phyloP scores from a whole-genome alignment of 2,329 filamentous ascomycete genomes.

The Penicillium glabrum region DNA sequence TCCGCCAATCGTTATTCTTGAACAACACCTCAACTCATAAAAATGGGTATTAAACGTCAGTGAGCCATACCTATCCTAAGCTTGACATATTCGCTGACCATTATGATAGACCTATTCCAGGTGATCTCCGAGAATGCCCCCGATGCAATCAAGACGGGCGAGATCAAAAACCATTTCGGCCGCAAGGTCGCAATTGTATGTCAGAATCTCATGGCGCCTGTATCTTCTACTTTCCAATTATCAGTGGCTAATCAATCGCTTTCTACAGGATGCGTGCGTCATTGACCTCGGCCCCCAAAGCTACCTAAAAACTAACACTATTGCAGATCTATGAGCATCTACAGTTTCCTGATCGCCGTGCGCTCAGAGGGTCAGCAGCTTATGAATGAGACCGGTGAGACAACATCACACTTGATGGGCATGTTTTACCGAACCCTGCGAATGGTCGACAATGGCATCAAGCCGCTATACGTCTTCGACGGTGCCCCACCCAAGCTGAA shows the following conservation, averaged over 20 bases:
- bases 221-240: not conserved
- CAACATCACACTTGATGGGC: conserved; percentile 97
- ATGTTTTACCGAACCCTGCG: conserved; percentile 99
- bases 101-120: conserved; percentile 63
- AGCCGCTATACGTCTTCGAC: conserved; percentile 97
- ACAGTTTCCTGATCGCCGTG: conserved; percentile 97
- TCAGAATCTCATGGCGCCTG: conserved; percentile 13
- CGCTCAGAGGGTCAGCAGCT: conserved; percentile 95
- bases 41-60: conserved; percentile 55
- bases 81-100: conserved; percentile 47
- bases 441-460: conserved; percentile 98
- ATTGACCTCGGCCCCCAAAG: not conserved
- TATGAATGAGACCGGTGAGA: conserved; percentile 91
- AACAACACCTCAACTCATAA: conserved; percentile 8
- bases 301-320: conserved; percentile 18
- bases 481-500: conserved; percentile 96
- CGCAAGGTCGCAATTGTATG: conserved; percentile 95
- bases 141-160: conserved; percentile 91
- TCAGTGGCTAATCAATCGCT: conserved; percentile 14
- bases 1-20: not conserved
- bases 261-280: conserved; percentile 57
- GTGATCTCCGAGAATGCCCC: conserved; percentile 91
- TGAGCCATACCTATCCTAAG: conserved; percentile 19
- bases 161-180: conserved; percentile 98
- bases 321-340: conserved; percentile 89